These are phyloP conservation scores for Zygoascus tannicola DNA, from an alignment of 805 yeast genomes.

Conservation along the genomic window DNA sequence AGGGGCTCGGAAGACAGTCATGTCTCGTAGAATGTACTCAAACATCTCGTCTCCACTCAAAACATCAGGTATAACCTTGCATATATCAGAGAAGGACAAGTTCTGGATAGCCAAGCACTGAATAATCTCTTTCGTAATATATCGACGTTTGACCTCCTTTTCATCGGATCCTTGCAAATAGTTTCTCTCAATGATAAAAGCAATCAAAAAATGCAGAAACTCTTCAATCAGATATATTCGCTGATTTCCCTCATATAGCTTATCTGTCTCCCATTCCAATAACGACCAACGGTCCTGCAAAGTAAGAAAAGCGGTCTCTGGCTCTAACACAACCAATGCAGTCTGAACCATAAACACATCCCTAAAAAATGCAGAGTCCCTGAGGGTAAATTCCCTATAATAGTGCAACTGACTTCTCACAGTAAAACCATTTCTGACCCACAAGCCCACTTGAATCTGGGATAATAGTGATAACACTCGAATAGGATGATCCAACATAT, in stretches of 20 bases:
- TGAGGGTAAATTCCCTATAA: constrained; percentile 64
- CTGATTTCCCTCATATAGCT: constrained; percentile 28
- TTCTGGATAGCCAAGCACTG: constrained; percentile 76
- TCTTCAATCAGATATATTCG: constrained; percentile 69
- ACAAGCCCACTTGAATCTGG: constrained; percentile 78
- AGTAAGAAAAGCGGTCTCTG: constrained; percentile 48
- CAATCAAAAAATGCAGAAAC: constrained; percentile 57
- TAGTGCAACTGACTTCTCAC: constrained; percentile 70
- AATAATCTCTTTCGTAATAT: constrained; percentile 61
- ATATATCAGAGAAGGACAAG: constrained; percentile 59
- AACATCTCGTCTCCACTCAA: constrained; percentile 63
- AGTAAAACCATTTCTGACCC: constrained; percentile 91
- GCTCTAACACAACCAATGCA: constrained; percentile 45
- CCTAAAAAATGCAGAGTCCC: constrained; percentile 75
- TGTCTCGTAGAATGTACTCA: constrained; percentile 47
- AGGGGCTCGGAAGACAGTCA: constrained; percentile 58
- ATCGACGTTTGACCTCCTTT: constrained; percentile 38
- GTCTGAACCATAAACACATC: constrained; percentile 67
- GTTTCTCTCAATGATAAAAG: constrained; percentile 56
- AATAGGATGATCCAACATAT: constrained; percentile 62
- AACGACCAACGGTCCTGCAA: constrained; percentile 58
- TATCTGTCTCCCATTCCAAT: constrained; percentile 30
- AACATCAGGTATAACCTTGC: constrained; percentile 65
- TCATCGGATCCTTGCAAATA: constrained; percentile 43
- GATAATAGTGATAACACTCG: constrained; percentile 68